Evolutionary conservation across 2,329 filamentous ascomycete species (phyloP), one percentile per base, ranked within the genome.

Genomic region (Aspergillus arachidicola): DNA sequence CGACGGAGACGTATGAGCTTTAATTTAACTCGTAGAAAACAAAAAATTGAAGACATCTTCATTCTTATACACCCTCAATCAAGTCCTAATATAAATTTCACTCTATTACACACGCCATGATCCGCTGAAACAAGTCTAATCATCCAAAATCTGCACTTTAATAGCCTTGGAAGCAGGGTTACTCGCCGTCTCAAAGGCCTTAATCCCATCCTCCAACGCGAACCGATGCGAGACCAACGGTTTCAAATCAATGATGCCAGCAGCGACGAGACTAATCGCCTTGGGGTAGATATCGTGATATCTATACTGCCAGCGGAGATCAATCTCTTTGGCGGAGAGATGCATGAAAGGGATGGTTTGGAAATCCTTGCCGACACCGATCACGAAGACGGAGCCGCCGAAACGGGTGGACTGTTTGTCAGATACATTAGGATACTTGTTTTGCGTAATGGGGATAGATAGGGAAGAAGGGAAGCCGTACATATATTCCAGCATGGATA

Each of bases 211-310:
- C 60, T 78, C 75, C 57, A 80, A 61, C 26, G 61, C 59, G 60
- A 73, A 80, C 26, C 75, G 73, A 67, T 80, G 76, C 12, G 78
- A 79, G 12, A 79, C 76, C 34, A 79, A 65, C 45, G 75, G 76
- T 63, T 79, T 78, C 59, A 79, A 56, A 59, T 79, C 70, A 54
- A 80, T 75, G 53, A 79, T 61, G 0, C 78, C 77, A 51, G 77
- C 74, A 6, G 71, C 72, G 1, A 78, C 74, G 14, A 71, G 36
- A 9, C 48, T 45, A 16, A 71, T 71, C 2, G 69, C 62, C 62
- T 71, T 71, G 23, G 64, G 67, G n/a, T 69, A 69, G 23, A 69
- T 68, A 51, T 69, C 68, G 14, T 69, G 68, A 12, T 68, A 69
- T 5, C 68, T 57, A 32, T 68, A 68, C 50, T 68, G 66, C 58